phyloP scores from a whole-genome alignment of 306 rosid genomes.

The Cicer chorassanicum region DNA sequence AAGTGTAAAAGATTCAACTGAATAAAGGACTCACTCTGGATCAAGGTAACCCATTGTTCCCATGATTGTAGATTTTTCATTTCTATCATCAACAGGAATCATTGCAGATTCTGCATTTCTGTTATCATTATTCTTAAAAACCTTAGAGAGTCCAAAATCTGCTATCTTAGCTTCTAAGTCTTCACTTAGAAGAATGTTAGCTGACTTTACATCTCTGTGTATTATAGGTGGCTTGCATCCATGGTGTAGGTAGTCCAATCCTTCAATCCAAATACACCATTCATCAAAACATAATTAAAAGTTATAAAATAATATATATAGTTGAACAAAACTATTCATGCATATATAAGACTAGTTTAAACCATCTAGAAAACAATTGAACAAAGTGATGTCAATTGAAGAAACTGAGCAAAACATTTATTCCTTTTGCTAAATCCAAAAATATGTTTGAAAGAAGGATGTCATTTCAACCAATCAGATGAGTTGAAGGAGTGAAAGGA shows the following conservation, averaged over 20 bases:
- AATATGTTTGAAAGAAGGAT: no score
- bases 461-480: no score
- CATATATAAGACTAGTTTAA: not conserved
- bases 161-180: constrained; percentile 75
- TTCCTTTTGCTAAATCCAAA: not conserved
- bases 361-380: not conserved
- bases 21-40: constrained; percentile 58
- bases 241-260: constrained; percentile 72
- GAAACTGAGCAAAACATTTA: not conserved
- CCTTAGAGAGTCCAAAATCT: constrained; percentile 76
- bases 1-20: not conserved
- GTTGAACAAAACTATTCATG: not conserved
- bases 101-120: constrained; percentile 40
- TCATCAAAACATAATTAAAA: constrained; percentile 26
- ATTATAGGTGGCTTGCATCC: constrained; percentile 80
- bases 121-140: constrained; percentile 46
- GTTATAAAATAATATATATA: not conserved
- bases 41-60: constrained; percentile 85
- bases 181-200: constrained; percentile 71
- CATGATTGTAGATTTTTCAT: constrained; percentile 47
- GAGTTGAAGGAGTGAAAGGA: no score
- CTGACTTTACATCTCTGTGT: constrained; percentile 75
- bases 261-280: constrained; percentile 48
- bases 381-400: not conserved
- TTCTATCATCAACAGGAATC: constrained; percentile 22